Evolutionary conservation across 176 grass and related monocot genomes (phyloP), one percentile per base, ranked within the genome.

Genomic region (Carex cristatella): DNA sequence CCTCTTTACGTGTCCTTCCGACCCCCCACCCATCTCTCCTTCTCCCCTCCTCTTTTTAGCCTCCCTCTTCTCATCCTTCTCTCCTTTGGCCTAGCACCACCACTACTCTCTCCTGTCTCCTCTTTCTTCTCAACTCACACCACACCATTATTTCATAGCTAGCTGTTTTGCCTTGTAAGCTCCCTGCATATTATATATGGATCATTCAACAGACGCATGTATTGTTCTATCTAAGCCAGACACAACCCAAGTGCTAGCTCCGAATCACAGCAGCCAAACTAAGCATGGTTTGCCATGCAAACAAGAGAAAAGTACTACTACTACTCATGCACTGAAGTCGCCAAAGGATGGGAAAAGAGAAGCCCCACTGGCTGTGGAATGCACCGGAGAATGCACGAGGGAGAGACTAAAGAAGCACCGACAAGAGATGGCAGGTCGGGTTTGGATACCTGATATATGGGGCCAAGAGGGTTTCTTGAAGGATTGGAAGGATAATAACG

Each of bases 401-500:
- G 88, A 90, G 69, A 86, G 84, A 51, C 84, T 90, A 62, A 90
- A 86, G 80, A 78, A 81, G 80, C 80, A 90, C 80, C 54, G 80
- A 35, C 81, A 51, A 66, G 88, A 90, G 85, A 86, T 90, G 88
- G 84, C 79, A 7, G 88, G 88, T 9, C 85, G 28, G 69, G 88
- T 90, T 33, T 84, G 88, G 88, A 90, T 90, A 79, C 88, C 88
- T 6, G 88, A 90, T 65, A 86, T 62, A 2, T 90, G 88, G 88
- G 88, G 88, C 3, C 88, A 90, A 74, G 88, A 90, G 48, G 23
- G 71, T 13, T 72, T 84, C 48, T 66, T 90, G 49, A 86, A 86
- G 71, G 88, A 90, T 12, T 79, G 84, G 49, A 90, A 86, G 56
- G 88, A 90, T 30, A 49, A 54, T 15, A 63, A 65, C 10, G 84